Base-by-base conservation (phyloP, 2,329 filamentous ascomycete species). In the Aspergillus sp. region DNA sequence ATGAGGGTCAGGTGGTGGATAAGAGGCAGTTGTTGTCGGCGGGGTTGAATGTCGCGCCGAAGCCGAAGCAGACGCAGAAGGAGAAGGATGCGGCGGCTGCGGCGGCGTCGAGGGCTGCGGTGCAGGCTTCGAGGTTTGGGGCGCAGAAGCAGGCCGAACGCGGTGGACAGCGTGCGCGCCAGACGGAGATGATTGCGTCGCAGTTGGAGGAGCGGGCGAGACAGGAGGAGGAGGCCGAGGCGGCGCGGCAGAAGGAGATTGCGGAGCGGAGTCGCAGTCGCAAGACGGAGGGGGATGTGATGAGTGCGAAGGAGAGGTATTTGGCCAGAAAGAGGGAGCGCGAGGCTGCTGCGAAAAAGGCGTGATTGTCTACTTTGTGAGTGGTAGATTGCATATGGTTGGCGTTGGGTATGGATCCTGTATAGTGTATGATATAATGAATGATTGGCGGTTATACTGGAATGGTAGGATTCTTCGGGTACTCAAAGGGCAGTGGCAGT, bases 1-100 rank as follows among this genome's bases (percentile, higher is more conserved):
- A 89, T 39, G 86, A 89, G 44, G 86, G 86, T 2, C 82, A 88
- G 64, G 81, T 89, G 8, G 83, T 85, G 30, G 86, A 89, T 66
- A 88, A 88, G 72, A 79, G 86, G 6, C 85, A 88, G 66, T 73
- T 89, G 2, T 80, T 89, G 8, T 79, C 79, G 30, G 86, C 86
- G 3, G 86, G 86, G 19, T 73, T 89, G 52, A 89, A 89, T 66
- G 80, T 88, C 39, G 82, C 82, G 1, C 78, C 81, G 2, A 86
- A 85, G 61, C 80, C 81, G 4, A 85, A 84, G 66, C 50, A 8
- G 15, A 38, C 59, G 21, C 39, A 65, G 8, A 60, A 65, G n/a
- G 54, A 65, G 15, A 53, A 66, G n/a, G 58, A 58, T 51, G 65
- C 63, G 5, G 60, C 63, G 21, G 57, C 66, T 32, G 58, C 64